Evolutionary conservation across 2,329 filamentous ascomycete genomes (phyloP), one percentile per base, ranked within the genome.

Genomic region (Talaromyces sp.): DNA sequence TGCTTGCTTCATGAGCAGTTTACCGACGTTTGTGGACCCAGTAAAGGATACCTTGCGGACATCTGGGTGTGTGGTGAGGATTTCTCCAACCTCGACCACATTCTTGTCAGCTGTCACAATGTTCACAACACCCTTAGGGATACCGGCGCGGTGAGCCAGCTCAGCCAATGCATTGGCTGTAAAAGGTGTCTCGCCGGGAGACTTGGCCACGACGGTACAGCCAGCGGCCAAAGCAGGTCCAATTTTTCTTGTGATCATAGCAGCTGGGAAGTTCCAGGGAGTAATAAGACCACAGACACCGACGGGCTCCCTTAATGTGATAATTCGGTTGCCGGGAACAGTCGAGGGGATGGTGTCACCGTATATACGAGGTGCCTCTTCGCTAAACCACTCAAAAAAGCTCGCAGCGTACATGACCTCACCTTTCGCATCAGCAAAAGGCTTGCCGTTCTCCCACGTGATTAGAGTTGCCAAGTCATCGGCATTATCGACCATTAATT

Each of bases 1-100:
- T 11, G 90, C 89, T 79, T 97, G 93, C 81, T 91, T 90, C 93
- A 97, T 97, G 63, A 99, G 86, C 80, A 97, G 79, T 70, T 85
- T 87, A 27, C 87, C 87, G 3, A 89, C 87, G 52, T 82, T 82
- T 0, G 87, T 89, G 39, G 83, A 86, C 59, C 95, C 95, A 0
- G 95, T 98, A 78, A 99, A 99, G 15, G 92, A 97, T 50, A 98
- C 86, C 79, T 98, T 98, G 75, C 90, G 90, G 69, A 99, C 84
- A 2, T 84, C 87, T 3, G 90, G 86, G 72, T 89, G 87, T 0
- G 90, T 90, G 11, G 92, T 96, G 63, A 98, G 84, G 22, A 87
- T 80, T 76, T 89, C 83, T 64, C 94, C 94, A 3, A 98, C 86
- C 69, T 89, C 88, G 13, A 89, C 83, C 0, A 93, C 97, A 78